A percentile compares a stretch with the other conserved stretches of the same genome.
phyloP scores from a whole-genome alignment of 2,329 filamentous ascomycete genomes.

The Aspergillus versicolor region DNA sequence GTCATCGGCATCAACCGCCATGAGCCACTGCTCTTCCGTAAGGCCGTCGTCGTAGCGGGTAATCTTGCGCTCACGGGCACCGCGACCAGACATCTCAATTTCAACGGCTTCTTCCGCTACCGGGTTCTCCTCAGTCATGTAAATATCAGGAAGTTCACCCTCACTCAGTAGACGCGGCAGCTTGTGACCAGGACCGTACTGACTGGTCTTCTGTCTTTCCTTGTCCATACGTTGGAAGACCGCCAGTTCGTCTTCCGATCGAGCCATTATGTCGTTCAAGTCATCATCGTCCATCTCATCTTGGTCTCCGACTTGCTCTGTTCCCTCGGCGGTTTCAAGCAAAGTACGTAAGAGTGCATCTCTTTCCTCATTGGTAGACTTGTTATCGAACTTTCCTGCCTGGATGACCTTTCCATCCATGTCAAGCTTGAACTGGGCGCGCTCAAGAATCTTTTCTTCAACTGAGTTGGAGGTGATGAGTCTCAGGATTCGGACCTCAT shows the following conservation, averaged over 20 bases:
- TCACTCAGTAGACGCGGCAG: constrained; percentile 82
- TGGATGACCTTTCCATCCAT: constrained; percentile 99
- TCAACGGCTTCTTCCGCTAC: constrained; percentile 71
- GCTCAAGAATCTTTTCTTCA: constrained; percentile 96
- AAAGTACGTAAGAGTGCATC: constrained; percentile 94
- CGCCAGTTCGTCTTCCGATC: constrained; percentile 74
- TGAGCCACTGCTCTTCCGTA: constrained; percentile 98
- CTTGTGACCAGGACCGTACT: constrained; percentile 70
- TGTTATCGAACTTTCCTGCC: constrained; percentile 98
- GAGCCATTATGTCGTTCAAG: constrained; percentile 89
- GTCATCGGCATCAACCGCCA: constrained; percentile 95
- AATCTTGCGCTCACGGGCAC: constrained; percentile 89
- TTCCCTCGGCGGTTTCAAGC: constrained; percentile 73
- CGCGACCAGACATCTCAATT: constrained; percentile 74
- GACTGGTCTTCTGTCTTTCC: constrained; percentile 63
- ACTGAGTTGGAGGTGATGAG: constrained; percentile 96
- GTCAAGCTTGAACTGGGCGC: constrained; percentile 95
- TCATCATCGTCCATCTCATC: constrained; percentile 99
- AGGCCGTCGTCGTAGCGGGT: constrained; percentile 96
- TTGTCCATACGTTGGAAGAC: constrained; percentile 82
- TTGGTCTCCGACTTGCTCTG: constrained; percentile 73
- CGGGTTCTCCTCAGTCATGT: constrained; percentile 80
- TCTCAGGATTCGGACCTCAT: constrained; percentile 93
- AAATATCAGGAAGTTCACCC: constrained; percentile 88
- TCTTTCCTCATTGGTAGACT: constrained; percentile 96